Conservation (phyloP, 352 stramenopile species). For the Globisporangium uncinulatum region DNA sequence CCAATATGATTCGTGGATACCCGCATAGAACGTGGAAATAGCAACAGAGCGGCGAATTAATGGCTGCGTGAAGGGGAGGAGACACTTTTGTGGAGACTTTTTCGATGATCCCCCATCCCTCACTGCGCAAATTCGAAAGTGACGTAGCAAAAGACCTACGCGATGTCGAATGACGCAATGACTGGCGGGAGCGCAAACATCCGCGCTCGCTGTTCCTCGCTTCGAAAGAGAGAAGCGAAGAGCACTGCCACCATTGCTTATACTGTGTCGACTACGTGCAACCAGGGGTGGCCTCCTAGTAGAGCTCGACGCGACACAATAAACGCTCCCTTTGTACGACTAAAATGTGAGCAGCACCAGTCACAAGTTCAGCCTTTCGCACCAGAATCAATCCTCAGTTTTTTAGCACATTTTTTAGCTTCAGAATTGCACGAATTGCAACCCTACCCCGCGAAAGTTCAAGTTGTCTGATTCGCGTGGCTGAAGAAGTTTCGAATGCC, state of each 20-base stretch:
- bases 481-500: not conserved
- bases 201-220: too few relatives aligned
- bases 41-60: not conserved
- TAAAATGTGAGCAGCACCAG: not conserved
- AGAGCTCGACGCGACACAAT: not conserved
- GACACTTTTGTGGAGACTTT: not conserved
- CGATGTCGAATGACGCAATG: not conserved
- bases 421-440: not conserved
- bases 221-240: too few relatives aligned
- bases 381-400: slow-evolving; percentile 1
- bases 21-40: not conserved
- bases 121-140: not conserved
- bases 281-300: too few relatives aligned
- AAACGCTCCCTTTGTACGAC: not conserved
- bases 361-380: slow-evolving; percentile 1
- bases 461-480: not conserved
- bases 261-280: too few relatives aligned
- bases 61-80: not conserved
- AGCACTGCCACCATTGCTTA: not conserved
- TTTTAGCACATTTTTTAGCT: too few relatives aligned
- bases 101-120: slow-evolving; percentile 1
- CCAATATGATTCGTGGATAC: not conserved
- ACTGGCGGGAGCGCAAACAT: not conserved
- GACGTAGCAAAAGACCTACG: not conserved
- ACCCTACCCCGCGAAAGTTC: not conserved